These are phyloP conservation scores for Metschnikowia hibisci DNA, from an alignment of 805 yeast species.

Conservation along the genomic window DNA sequence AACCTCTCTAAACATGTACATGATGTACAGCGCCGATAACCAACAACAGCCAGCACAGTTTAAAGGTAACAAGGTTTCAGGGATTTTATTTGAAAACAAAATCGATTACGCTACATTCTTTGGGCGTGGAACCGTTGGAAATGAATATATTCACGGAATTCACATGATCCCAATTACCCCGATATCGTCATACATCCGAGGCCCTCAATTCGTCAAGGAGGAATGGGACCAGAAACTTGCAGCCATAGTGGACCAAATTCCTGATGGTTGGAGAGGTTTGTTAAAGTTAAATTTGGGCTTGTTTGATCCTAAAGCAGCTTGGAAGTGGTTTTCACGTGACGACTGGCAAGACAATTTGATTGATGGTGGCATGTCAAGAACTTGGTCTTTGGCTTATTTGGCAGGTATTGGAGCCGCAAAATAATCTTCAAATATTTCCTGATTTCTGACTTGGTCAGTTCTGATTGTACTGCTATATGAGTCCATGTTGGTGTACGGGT, in stretches of 20 bases:
- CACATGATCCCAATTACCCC: constrained; percentile 76
- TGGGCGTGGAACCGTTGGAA: constrained; percentile 54
- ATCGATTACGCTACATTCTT: constrained; percentile 71
- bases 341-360: constrained; percentile 54
- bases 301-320: constrained; percentile 54
- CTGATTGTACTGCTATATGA: too few species aligned
- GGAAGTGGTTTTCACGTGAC: constrained; percentile 44
- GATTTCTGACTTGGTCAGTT: too few species aligned
- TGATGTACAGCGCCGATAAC: constrained; percentile 52
- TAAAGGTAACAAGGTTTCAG: constrained; percentile 63
- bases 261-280: constrained; percentile 71
- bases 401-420: constrained; percentile 44
- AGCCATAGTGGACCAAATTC: constrained; percentile 43
- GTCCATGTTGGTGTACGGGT: not conserved
- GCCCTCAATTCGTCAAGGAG: constrained; percentile 50
- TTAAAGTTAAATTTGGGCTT: constrained; percentile 73
- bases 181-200: constrained; percentile 56
- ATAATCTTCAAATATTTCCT: not conserved
- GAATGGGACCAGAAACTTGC: constrained; percentile 58
- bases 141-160: constrained; percentile 72
- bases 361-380: constrained; percentile 81
- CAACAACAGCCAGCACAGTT: constrained; percentile 52
- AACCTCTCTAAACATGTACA: constrained; percentile 52
- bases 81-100: constrained; percentile 70
- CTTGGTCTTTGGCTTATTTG: constrained; percentile 81